Base-by-base conservation (phyloP, 1,139 yeast species). In the Pichia cactophila region DNA sequence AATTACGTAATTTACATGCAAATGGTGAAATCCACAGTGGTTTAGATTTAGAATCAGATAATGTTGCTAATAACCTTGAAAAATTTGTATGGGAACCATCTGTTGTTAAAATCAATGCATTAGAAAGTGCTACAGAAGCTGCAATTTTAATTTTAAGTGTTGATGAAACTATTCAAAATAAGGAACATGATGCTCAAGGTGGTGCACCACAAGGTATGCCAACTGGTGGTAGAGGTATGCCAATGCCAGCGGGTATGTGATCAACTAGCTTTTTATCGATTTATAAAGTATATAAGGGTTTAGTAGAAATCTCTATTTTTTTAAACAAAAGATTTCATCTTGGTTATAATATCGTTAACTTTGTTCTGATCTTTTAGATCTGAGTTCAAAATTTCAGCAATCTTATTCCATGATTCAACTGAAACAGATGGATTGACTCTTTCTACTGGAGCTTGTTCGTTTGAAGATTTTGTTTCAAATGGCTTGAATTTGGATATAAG, bases 1-100 rank as follows among this genome's bases (percentile, higher is more conserved):
- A 84, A 64, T 75, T 92, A 62, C 81, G 99, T 70, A 86, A 94
- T 77, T 84, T 87, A 40, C 98, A 92, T 65, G 95, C 96, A 47
- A 86, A 86, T 66, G 97, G 96, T 52, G 96, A 90, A 61, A 74
- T 71, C 46, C 87, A 96, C 90, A 83, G 76, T 54, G 99, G 99
- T 57, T 82, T 92, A 55, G 97, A 92, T 69, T 90, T 92, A 71
- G 86, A 81, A 54, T 77, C 80, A 56, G 98, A 89, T 65, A 68
- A 75, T 43, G 85, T 90, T 54, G 90, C 92, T 45, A 83, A 92
- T 69, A 92, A 89, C 66, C 80, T 89, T 74, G 82, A 79, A 52
- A 80, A 76, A 55, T 92, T 88, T 64, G 95, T 92, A 54, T 92
- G 99, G 99, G 99, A 92, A 68, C 99, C 99, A 5, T 83, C 97